These are phyloP conservation scores for Podospora appendiculata DNA, from an alignment of 495 filamentous ascomycete genomes.

Conservation along the genomic window DNA sequence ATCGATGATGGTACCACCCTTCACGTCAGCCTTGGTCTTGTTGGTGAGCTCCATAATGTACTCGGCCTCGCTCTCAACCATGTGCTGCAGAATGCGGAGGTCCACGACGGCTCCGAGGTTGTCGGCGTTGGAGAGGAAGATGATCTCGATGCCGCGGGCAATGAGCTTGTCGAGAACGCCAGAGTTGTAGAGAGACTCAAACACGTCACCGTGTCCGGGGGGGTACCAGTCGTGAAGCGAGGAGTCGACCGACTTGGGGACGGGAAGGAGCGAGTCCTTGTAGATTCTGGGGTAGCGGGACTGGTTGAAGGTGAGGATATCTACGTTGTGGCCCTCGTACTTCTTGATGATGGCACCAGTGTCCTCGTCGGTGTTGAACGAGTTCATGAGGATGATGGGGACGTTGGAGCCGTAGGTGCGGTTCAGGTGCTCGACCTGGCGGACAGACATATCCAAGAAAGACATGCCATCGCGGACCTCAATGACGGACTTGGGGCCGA, in stretches of 20 bases:
- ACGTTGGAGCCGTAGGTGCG: conserved; percentile 95
- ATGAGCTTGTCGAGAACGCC: conserved; percentile 95
- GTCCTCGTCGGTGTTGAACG: conserved; percentile 99
- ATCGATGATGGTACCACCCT: conserved; percentile 99
- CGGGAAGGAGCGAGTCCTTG: conserved; percentile 96
- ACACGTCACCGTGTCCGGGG: conserved; percentile 98
- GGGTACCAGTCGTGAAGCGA: conserved; percentile 97
- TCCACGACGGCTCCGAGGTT: conserved; percentile 98
- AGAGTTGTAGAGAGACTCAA: conserved; percentile 99
- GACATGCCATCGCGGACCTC: conserved; percentile 99
- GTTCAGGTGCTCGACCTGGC: conserved; percentile 99
- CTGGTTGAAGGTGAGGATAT: conserved; percentile 99
- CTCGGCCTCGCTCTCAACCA: conserved; percentile 90
- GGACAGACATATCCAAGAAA: conserved; percentile 97
- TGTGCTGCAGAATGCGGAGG: conserved; percentile 95
- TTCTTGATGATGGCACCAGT: conserved; percentile 99
- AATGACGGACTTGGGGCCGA: conserved; percentile 98
- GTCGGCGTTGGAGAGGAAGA: conserved; percentile 99
- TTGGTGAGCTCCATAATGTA: conserved; percentile 99
- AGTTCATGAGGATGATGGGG: conserved; percentile 99
- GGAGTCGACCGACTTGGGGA: conserved; percentile 83
- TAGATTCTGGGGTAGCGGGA: conserved; percentile 94
- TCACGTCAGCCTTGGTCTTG: conserved; percentile 99
- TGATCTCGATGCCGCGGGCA: conserved; percentile 86
- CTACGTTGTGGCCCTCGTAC: conserved; percentile 99